These are phyloP conservation scores for Podochytrium sp. DNA, from an alignment of 192 early-diverging fungal genomes.

Conservation along the genomic window DNA sequence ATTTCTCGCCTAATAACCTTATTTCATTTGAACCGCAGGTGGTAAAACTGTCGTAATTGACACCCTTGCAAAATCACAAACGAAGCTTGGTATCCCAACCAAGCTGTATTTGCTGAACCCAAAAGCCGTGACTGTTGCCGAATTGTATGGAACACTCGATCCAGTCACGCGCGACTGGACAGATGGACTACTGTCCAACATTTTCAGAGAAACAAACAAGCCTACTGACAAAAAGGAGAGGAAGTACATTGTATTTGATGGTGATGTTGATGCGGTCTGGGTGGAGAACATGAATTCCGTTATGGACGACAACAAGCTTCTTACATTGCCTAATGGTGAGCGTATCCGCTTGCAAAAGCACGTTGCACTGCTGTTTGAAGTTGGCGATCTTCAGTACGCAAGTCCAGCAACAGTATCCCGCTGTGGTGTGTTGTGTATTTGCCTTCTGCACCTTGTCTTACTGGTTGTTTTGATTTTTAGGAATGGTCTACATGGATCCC, in stretches of 20 bases:
- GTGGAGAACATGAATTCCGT: conserved; percentile 73
- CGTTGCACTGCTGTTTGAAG: conserved; percentile 61
- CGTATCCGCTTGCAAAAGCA: conserved; percentile 65
- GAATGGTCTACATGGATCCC: conserved; percentile 69
- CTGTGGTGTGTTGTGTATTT: conserved; percentile 43
- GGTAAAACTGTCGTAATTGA: conserved; percentile 67
- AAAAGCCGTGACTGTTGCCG: conserved; percentile 65
- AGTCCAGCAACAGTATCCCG: conserved; percentile 64
- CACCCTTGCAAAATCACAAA: conserved; percentile 61
- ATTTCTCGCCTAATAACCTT: not conserved
- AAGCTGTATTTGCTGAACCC: conserved; percentile 64
- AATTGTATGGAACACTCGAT: conserved; percentile 63
- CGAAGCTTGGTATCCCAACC: conserved; percentile 60
- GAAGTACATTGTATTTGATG: conserved; percentile 68
- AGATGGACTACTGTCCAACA: conserved; percentile 63
- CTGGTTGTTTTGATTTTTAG: not conserved
- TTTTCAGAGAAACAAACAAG: conserved; percentile 62
- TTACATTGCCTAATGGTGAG: conserved; percentile 66
- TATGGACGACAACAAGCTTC: conserved; percentile 65
- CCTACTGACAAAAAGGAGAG: conserved; percentile 67
- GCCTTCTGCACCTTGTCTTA: not conserved
- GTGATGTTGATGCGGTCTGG: conserved; percentile 66
- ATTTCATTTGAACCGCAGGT: conserved; percentile 16
- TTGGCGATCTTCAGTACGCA: conserved; percentile 66
- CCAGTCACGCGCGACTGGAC: conserved; percentile 66